Percentiles rank a stretch among this genome's conserved stretches.
These are phyloP conservation scores for Fusarium lyarnte DNA, from an alignment of 2,329 filamentous ascomycete genomes.

Conservation along the genomic window DNA sequence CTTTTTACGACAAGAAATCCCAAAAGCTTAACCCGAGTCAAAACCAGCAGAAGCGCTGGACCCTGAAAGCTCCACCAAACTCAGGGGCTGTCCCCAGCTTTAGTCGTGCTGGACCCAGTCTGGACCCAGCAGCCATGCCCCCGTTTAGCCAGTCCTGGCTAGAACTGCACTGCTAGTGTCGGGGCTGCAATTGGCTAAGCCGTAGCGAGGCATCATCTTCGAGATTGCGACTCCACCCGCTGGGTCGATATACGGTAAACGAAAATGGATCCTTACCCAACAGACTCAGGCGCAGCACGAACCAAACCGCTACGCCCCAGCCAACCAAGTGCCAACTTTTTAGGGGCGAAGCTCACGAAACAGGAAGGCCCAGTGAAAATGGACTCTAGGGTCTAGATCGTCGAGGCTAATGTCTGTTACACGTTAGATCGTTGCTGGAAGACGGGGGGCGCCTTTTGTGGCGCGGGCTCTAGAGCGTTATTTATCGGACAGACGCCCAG, in stretches of 20 bases:
- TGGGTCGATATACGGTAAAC: slow-evolving; percentile 27
- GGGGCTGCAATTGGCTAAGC: not conserved
- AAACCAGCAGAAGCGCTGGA: not conserved
- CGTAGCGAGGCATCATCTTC: slow-evolving; percentile 3
- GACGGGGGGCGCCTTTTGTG: not conserved
- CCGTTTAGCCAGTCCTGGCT: not conserved
- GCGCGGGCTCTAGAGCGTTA: slow-evolving; percentile 6
- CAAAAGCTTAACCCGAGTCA: not conserved
- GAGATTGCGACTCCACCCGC: slow-evolving; percentile 17
- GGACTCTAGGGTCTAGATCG: slow-evolving; percentile 7
- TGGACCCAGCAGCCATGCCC: not conserved
- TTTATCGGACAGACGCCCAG: slow-evolving; percentile 22
- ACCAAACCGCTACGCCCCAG: not conserved
- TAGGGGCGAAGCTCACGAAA: not conserved
- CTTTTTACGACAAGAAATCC: not conserved
- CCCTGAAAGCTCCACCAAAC: not conserved
- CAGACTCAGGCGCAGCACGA: not conserved
- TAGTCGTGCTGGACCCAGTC: not conserved
- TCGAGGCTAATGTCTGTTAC: slow-evolving; percentile 1
- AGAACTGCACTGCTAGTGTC: not conserved
- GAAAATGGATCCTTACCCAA: slow-evolving; percentile 18
- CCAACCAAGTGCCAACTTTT: not conserved
- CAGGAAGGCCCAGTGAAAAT: not conserved
- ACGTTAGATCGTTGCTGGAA: slow-evolving; percentile 4
- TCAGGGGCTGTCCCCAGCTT: slow-evolving; percentile 15